These are phyloP conservation scores for Talaromyces sp. DNA, from an alignment of 2,329 filamentous ascomycete genomes.

Conservation along the genomic window DNA sequence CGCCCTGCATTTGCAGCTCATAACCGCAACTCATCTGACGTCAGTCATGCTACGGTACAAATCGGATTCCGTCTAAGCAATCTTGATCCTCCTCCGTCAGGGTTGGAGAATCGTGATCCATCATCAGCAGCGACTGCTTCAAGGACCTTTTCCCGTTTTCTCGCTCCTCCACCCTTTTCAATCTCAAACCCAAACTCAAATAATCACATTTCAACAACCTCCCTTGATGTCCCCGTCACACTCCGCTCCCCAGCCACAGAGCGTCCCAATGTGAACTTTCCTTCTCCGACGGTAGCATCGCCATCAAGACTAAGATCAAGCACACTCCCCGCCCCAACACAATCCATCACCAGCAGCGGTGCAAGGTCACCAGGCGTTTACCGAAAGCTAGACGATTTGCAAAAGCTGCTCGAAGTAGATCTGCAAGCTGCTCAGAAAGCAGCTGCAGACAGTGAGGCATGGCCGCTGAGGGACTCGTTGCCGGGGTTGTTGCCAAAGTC, in stretches of 20 bases:
- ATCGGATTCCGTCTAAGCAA: conserved; percentile 29
- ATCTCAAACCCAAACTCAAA: neutral
- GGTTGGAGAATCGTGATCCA: neutral
- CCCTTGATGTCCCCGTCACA: conserved; percentile 15
- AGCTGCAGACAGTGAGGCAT: neutral
- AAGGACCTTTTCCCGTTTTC: neutral
- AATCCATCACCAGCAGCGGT: neutral
- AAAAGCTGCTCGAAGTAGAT: conserved; percentile 12
- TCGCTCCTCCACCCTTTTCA: conserved; percentile 1
- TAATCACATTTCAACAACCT: conserved; percentile 11
- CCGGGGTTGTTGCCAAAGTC: conserved; percentile 3
- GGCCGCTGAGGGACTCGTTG: conserved; percentile 11
- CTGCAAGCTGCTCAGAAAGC: conserved; percentile 7
- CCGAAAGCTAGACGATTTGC: neutral
- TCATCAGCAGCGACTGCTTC: neutral
- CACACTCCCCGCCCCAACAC: neutral
- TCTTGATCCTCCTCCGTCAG: neutral
- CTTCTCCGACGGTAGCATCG: neutral
- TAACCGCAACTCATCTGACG: conserved; percentile 24
- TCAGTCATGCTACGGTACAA: conserved; percentile 27
- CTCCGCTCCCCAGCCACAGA: conserved; percentile 11
- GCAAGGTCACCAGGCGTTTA: conserved; percentile 9
- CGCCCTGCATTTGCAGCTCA: conserved; percentile 22
- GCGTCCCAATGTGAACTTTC: neutral
- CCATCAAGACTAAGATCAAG: conserved; percentile 4